Base-by-base conservation (phyloP, 2,329 filamentous ascomycete genomes). In the Penicillium verrucosum region DNA sequence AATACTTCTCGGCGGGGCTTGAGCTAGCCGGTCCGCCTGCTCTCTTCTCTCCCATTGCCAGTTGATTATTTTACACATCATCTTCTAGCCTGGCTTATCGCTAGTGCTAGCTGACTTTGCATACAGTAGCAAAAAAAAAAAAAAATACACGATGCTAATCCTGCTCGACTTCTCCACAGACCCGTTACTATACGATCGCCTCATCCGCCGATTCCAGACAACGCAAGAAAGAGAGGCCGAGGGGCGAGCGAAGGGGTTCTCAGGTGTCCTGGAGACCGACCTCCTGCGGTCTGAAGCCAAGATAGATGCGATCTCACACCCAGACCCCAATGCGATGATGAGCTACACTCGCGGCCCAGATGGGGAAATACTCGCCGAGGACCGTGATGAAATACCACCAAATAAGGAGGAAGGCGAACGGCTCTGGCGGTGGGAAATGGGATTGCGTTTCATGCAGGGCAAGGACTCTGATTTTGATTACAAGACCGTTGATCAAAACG, bases 381-480 rank as follows among this genome's bases (percentile, higher is more conserved):
- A 86, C 41, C 76, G 78, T 52, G 83, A 86, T 61, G 80, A 85
- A 55, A 77, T 80, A 29, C 81, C 82, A 3, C 71, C 73, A 66
- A 85, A 72, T 32, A 87, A 85, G 67, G 85, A 87, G 51, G 87
- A 91, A 45, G 92, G 87, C 0, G 76, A 79, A 49, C 78, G 81
- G 59, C 81, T 85, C 57, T 96, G 92, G 92, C 76, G 78, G 36
- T 84, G 84, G 56, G 89, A 88, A 65, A 85, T 96, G 77, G 82
- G 84, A 34, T 78, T 87, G 64, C 81, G 91, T 36, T 96, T 96
- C 66, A 73, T 96, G 30, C 77, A 81, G 21, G 92, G 92, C 0
- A 81, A 81, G 6, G 92, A 95, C 67, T 79, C 81, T 1, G 90
- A 95, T 46, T 93, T 95, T 65, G 87, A 93, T 59, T 96, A 96